Base-by-base conservation (phyloP, 1,284 basidiomycete genomes). In the Hortiboletus rubellus region DNA sequence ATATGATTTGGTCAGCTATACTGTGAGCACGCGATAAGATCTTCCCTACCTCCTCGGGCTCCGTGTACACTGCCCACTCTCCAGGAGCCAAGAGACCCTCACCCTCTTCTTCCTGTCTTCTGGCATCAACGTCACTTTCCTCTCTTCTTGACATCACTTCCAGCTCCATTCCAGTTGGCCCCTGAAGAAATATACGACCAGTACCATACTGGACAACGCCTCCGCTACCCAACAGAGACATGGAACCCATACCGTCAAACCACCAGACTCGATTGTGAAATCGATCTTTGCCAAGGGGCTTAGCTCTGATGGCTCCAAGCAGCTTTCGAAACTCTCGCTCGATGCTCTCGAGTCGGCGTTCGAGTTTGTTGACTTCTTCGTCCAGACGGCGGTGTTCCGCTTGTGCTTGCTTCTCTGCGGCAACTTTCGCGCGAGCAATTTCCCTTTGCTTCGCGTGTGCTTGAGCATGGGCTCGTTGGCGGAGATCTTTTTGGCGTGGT, bases 181-280 rank as follows among this genome's bases (percentile, higher is more conserved):
- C 94, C 72, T 98, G 96, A 31, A 98, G 77, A 71, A 96, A 97
- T 48, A 98, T 71, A 53, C 95, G 79, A 2, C 94, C 96, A 7
- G 94, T 89, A 18, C 94, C 93, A 69, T 94, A 96, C 67, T 89
- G 81, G 42, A 87, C 82, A 33, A 87, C 84, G 15, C 89, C 89
- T 30, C 87, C 84, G 63, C 82, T 86, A 30, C 83, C 86, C 51
- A 94, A 76, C 41, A 96, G 74, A 33, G 87, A 87, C 53, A 88
- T 88, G 2, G 86, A 85, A 4, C 97, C 96, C 76, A 96, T 85
- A 5, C 97, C 96, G 74, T 99, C 96, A 70, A 98, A 92, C 96
- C 96, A 99, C 95, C 96, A 99, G 60, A 98, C 82, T 36, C 91
- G 86, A 72, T 97, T 96, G 67, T 92, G 89, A 75, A 98, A 99